Evolutionary conservation across 148 eudicot genomes (phyloP).

Genomic region (Diospyros kaki): DNA sequence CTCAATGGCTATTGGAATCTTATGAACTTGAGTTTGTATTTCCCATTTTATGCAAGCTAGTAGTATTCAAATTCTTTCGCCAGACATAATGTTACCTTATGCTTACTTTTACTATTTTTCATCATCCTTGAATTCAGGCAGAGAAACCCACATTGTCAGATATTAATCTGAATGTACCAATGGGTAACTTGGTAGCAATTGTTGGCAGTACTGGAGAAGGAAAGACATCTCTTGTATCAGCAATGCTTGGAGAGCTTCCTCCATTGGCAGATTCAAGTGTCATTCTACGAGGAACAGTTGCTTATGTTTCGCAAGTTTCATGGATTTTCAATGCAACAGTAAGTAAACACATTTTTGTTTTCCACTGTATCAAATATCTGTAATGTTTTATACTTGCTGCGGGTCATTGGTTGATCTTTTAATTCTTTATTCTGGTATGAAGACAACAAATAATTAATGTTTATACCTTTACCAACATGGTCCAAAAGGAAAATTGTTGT

Average conservation of each 20-base stretch:
- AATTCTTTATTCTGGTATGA: not conserved
- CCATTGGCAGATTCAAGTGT: constrained; percentile 52
- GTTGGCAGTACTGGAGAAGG: constrained; percentile 99
- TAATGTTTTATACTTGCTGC: not conserved
- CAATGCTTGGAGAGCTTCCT: constrained; percentile 98
- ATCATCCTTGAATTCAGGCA: constrained; percentile 33
- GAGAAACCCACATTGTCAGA: constrained; percentile 74
- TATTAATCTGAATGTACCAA: constrained; percentile 72
- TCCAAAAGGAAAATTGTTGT: not conserved
- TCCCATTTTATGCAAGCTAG: not conserved
- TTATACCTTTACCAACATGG: not conserved
- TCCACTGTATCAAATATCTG: not conserved
- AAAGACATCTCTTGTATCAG: constrained; percentile 88
- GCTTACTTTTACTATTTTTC: not conserved
- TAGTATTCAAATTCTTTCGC: not conserved
- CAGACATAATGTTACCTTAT: not conserved
- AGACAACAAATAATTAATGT: not conserved
- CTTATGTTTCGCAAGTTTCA: constrained; percentile 95
- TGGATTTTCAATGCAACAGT: constrained; percentile 99
- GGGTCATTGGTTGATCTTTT: not conserved
- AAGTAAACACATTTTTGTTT: constrained; percentile 26
- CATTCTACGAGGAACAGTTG: constrained; percentile 74
- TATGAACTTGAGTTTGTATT: not conserved
- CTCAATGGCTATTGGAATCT: not conserved
- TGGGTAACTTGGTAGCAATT: constrained; percentile 85